These are phyloP conservation scores for Coemansia sp. DNA, from an alignment of 192 early-diverging fungal species.

Conservation along the genomic window DNA sequence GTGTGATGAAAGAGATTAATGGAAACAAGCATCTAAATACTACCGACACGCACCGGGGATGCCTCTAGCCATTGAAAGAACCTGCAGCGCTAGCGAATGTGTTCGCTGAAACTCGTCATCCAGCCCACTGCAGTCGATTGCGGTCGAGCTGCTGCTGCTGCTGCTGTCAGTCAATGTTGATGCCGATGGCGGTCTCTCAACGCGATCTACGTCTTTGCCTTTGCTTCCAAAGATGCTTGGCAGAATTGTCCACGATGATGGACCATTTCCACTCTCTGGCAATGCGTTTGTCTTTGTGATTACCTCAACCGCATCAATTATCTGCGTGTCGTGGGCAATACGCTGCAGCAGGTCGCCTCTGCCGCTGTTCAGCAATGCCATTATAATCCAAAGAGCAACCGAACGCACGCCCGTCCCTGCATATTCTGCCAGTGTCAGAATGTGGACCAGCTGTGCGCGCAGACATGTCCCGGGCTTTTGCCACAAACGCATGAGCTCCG, in stretches of 20 bases:
- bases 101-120: slow-evolving; percentile 17
- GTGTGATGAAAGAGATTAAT: no score
- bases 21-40: not conserved
- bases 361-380: slow-evolving; percentile 27
- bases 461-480: slow-evolving; percentile 20
- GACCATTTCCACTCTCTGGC: not conserved
- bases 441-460: slow-evolving; percentile 17
- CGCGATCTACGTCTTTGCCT: slow-evolving; percentile 1
- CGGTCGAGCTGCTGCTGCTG: not conserved
- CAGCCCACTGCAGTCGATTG: slow-evolving; percentile 1
- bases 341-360: slow-evolving; percentile 15
- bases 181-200: not conserved
- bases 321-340: slow-evolving; percentile 20
- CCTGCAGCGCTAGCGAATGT: slow-evolving; percentile 25
- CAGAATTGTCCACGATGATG: slow-evolving; percentile 14
- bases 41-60: not conserved
- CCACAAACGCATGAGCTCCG: slow-evolving; percentile 45
- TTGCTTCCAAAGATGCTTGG: slow-evolving; percentile 11
- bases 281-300: slow-evolving; percentile 5
- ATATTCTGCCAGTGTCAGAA: slow-evolving; percentile 21
- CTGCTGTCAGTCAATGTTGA: not conserved
- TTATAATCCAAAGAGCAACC: slow-evolving; percentile 31
- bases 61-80: slow-evolving; percentile 4
- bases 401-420: slow-evolving; percentile 24
- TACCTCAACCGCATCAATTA: slow-evolving; percentile 32